Conservation (phyloP, 2,329 filamentous ascomycete species). For the Furcasterigmium furcatum region DNA sequence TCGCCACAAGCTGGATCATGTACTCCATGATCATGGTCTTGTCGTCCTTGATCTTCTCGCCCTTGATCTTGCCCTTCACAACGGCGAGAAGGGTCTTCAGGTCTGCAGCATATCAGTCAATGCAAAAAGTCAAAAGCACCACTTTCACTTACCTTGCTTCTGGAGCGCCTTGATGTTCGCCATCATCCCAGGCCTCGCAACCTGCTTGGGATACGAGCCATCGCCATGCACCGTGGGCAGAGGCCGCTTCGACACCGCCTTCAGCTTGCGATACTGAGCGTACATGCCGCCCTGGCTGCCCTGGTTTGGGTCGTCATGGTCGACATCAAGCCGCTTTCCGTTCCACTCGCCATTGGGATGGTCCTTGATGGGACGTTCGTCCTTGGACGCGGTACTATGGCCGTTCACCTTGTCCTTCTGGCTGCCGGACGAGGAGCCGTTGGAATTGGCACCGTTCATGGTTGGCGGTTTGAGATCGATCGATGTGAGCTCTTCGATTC, state of each 20-base stretch:
- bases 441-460: not conserved
- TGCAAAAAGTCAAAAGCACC: constrained; percentile 8
- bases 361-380: not conserved
- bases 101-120: constrained; percentile 34
- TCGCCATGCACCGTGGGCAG: constrained; percentile 61
- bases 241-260: constrained; percentile 53
- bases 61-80: constrained; percentile 59
- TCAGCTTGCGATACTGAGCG: constrained; percentile 23
- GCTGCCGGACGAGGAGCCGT: not conserved
- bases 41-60: constrained; percentile 64
- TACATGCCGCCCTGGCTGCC: constrained; percentile 8
- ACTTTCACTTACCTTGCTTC: constrained; percentile 31
- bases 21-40: constrained; percentile 76
- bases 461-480: not conserved
- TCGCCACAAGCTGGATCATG: constrained; percentile 66
- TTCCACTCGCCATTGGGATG: constrained; percentile 1
- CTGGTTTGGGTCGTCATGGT: constrained; percentile 2
- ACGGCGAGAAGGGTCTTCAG: constrained; percentile 60
- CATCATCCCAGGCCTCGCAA: constrained; percentile 47
- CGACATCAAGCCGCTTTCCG: not conserved
- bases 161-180: constrained; percentile 57
- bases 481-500: too few relatives aligned
- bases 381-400: not conserved
- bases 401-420: not conserved
- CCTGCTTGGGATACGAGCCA: constrained; percentile 51